Conservation (phyloP, 352 stramenopile species). For the Phytophthora idaei region DNA sequence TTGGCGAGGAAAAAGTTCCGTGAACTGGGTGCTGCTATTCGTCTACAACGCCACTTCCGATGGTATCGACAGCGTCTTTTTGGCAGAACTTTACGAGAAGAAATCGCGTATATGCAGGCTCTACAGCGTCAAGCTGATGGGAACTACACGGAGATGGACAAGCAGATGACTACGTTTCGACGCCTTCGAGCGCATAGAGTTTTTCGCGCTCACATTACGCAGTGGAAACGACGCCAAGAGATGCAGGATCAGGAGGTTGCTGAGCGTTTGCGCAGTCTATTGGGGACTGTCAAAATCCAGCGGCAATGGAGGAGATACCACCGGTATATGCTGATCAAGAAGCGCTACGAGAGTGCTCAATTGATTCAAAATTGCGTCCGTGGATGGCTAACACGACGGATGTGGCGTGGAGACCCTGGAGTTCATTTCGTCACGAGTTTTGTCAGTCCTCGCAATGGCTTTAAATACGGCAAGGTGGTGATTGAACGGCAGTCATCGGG, state of each 20-base stretch:
- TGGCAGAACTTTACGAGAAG: constrained; percentile 58
- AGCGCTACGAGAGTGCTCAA: constrained; percentile 52
- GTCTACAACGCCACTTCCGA: constrained; percentile 63
- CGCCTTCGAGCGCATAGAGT: constrained; percentile 55
- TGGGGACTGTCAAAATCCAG: constrained; percentile 67
- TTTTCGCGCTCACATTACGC: constrained; percentile 47
- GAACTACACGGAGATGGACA: constrained; percentile 53
- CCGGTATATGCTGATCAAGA: constrained; percentile 49
- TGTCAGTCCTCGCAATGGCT: constrained; percentile 44
- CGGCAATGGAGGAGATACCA: constrained; percentile 60
- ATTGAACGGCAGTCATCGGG: constrained; percentile 42
- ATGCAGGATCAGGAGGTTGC: constrained; percentile 32
- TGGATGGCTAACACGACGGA: constrained; percentile 66
- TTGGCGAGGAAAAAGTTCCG: constrained; percentile 45
- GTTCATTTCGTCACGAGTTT: constrained; percentile 46
- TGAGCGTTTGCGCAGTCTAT: constrained; percentile 49
- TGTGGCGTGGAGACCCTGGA: constrained; percentile 70
- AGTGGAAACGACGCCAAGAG: constrained; percentile 47
- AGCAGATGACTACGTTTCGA: constrained; percentile 52
- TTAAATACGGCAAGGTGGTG: constrained; percentile 56
- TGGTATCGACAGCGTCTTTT: constrained; percentile 59
- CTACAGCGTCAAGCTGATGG: constrained; percentile 51
- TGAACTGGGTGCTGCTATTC: constrained; percentile 42
- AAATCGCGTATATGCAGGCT: constrained; percentile 56
- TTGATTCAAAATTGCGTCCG: constrained; percentile 60